phyloP scores from a whole-genome alignment of 2,329 filamentous ascomycete genomes.

The Dactylellina drechsleri region DNA sequence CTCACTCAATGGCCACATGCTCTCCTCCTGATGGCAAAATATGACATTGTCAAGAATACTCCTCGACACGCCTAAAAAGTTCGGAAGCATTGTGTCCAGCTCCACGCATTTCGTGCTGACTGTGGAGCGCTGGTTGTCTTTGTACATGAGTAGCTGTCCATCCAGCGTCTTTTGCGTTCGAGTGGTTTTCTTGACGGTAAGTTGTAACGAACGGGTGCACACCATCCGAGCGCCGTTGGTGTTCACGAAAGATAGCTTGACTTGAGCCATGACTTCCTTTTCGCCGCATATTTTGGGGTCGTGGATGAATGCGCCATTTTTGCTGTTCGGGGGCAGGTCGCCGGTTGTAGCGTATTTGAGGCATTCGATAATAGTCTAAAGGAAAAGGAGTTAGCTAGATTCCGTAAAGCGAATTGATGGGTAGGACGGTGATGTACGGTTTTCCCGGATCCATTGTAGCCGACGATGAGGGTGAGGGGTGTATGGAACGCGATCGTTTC shows the following conservation, averaged over 20 bases:
- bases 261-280: conserved; percentile 87
- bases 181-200: conserved; percentile 83
- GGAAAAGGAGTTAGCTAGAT: conserved; percentile 2
- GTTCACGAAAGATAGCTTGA: conserved; percentile 86
- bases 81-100: conserved; percentile 83
- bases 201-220: conserved; percentile 82
- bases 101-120: conserved; percentile 84
- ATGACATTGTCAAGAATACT: conserved; percentile 94
- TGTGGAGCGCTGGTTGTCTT: conserved; percentile 80
- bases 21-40: conserved; percentile 98
- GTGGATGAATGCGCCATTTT: conserved; percentile 91
- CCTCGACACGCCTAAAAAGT: conserved; percentile 86
- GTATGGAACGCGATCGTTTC: conserved; percentile 89
- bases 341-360: conserved; percentile 98
- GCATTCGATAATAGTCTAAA: conserved; percentile 91
- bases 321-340: conserved; percentile 87
- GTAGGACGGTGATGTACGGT: conserved; percentile 67
- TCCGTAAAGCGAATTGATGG: background rate
- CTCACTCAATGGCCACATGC: conserved; percentile 94
- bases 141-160: conserved; percentile 77
- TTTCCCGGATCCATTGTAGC: conserved; percentile 96
- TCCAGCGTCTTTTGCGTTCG: conserved; percentile 86
- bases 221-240: conserved; percentile 83
- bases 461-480: conserved; percentile 94
- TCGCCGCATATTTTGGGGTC: conserved; percentile 92